Base-by-base conservation (phyloP, 1,139 yeast genomes). In the Diutina rugosa region DNA sequence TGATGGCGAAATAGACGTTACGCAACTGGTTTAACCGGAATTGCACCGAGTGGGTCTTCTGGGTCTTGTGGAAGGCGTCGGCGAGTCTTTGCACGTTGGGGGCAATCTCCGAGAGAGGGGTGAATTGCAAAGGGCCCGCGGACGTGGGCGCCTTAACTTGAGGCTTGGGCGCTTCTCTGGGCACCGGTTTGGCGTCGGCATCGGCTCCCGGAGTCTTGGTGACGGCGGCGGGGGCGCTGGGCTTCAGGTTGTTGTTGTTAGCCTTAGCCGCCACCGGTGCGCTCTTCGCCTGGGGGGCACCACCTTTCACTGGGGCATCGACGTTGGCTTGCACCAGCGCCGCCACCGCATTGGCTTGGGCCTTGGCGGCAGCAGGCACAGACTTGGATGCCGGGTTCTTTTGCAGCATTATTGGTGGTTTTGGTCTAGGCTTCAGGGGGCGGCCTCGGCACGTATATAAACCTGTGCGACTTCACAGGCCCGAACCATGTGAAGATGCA, bases 21-120 rank as follows among this genome's bases (percentile, higher is more conserved):
- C 93, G 79, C 63, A 90, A 77, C 64, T 82, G 87, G 60, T 80
- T 74, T 60, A 82, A 72, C 54, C 96, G 75, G 64, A 65, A 78
- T 60, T 81, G 82, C 52, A 88, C 61, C 45, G 84, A 76, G 57
- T 76, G 78, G 6, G 85, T 72, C 63, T 79, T 81, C 14, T 48
- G 28, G 12, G 35, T 48, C 38, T 28, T 48, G 51, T 48, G 51
- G 38, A 48, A 48, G 12, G 51, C 29, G 16, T 48, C 51, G 21
- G 51, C 51, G 10, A 48, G 38, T 6, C 51, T 6, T 29, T 48
- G 51, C 38, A 48, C 51, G n/a, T 48, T 48, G 12, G 51, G 51
- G 32, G 38, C 51, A 48, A 48, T 48, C 9, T 48, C 51, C 6
- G 7, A 4, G 21, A 48, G 26, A 6, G 35, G 35, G 7, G 51